These are phyloP conservation scores for Schwanniomyces vanrijiae DNA, from an alignment of 805 yeast genomes.

Conservation along the genomic window DNA sequence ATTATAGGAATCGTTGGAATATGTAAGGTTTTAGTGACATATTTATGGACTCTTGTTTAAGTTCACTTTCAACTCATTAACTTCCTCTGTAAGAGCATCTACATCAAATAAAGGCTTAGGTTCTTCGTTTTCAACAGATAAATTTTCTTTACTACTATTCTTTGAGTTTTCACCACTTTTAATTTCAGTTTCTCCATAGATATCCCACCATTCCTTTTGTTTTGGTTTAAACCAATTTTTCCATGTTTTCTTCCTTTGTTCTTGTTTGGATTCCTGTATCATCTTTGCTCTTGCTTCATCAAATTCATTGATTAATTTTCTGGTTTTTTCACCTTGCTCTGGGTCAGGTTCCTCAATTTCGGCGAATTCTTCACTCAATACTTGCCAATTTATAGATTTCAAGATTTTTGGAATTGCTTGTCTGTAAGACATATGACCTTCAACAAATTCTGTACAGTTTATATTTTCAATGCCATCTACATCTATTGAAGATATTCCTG, in stretches of 20 bases:
- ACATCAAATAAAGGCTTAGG: slow-evolving; percentile 41
- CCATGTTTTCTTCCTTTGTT: slow-evolving; percentile 42
- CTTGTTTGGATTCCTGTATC: slow-evolving; percentile 40
- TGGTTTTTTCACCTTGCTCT: slow-evolving; percentile 77
- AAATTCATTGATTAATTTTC: slow-evolving; percentile 79
- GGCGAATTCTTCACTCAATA: slow-evolving; percentile 84
- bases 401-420: slow-evolving; percentile 85
- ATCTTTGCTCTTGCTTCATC: slow-evolving; percentile 77
- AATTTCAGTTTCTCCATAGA: slow-evolving; percentile 35
- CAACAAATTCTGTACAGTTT: slow-evolving; percentile 83
- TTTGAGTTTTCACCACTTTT: slow-evolving; percentile 1
- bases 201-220: slow-evolving; percentile 60
- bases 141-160: slow-evolving; percentile 9
- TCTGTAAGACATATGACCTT: slow-evolving; percentile 98
- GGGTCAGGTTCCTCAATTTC: slow-evolving; percentile 97
- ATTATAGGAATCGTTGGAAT: not conserved
- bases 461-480: slow-evolving; percentile 74
- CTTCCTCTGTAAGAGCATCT: slow-evolving; percentile 42
- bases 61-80: slow-evolving; percentile 22
- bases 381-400: slow-evolving; percentile 70
- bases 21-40: not conserved
- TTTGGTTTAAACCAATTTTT: slow-evolving; percentile 47
- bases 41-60: not conserved
- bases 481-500: slow-evolving; percentile 81
- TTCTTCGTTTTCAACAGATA: slow-evolving; percentile 1